Conservation (phyloP, 768 basidiomycete species). For the Amanita brunnescens region DNA sequence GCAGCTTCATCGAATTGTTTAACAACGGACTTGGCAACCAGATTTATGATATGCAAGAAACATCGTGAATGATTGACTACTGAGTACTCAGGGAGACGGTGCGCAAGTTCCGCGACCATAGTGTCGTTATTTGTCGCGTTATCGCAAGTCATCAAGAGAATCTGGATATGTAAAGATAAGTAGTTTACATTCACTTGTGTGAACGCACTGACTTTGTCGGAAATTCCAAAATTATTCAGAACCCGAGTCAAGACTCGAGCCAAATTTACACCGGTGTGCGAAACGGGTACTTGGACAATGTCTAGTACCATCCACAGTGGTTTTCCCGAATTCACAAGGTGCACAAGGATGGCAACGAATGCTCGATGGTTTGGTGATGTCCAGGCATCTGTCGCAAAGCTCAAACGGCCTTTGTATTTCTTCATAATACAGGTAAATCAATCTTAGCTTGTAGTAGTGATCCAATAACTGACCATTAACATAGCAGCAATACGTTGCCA, state of each 20-base stretch:
- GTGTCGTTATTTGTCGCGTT: slow-evolving; percentile 28
- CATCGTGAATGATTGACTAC: background rate
- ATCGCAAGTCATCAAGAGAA: slow-evolving; percentile 24
- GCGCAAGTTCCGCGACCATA: slow-evolving; percentile 23
- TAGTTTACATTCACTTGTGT: slow-evolving; percentile 1
- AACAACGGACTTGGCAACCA: background rate
- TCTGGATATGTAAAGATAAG: slow-evolving; percentile 9
- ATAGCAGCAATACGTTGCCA: slow-evolving; percentile 7
- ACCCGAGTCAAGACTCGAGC: slow-evolving; percentile 22
- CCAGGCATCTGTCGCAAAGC: background rate
- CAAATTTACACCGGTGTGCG: slow-evolving; percentile 25
- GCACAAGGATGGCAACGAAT: slow-evolving; percentile 8
- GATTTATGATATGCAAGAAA: background rate
- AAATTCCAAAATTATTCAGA: slow-evolving; percentile 25
- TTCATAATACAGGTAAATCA: background rate
- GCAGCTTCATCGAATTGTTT: background rate
- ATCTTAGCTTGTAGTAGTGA: background rate
- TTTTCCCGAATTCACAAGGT: background rate
- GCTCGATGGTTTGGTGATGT: slow-evolving; percentile 9
- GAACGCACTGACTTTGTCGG: slow-evolving; percentile 20
- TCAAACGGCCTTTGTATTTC: background rate
- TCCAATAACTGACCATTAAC: background rate
- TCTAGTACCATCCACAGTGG: slow-evolving; percentile 5
- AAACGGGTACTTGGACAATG: slow-evolving; percentile 10
- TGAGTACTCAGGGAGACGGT: background rate